A percentile compares a stretch with the other conserved stretches of the same genome.
Conservation (phyloP, 768 basidiomycete species). For the Kwoniella sp. region DNA sequence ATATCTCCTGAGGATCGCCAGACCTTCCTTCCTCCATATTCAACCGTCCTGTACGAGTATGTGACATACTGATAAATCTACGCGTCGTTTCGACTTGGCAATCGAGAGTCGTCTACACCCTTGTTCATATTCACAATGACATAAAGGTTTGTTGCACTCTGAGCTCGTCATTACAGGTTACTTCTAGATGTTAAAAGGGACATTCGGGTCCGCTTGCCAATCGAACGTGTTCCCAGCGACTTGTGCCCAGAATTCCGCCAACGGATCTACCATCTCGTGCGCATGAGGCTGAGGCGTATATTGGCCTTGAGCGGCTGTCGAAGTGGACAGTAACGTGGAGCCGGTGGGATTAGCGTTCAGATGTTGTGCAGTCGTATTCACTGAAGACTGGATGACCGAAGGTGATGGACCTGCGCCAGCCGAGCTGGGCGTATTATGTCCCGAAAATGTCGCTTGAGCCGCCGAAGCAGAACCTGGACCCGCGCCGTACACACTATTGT, state of each 20-base stretch:
- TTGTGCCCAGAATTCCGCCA: slow-evolving; percentile 47
- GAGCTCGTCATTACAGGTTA: no score
- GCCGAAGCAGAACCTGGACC: not conserved
- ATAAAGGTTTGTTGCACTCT: no score
- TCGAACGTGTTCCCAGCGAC: slow-evolving; percentile 43
- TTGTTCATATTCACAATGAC: no score
- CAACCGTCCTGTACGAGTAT: no score
- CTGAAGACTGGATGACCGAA: not conserved
- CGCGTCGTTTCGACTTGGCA: no score
- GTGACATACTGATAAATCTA: no score
- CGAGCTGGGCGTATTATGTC: slow-evolving; percentile 21
- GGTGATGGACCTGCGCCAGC: slow-evolving; percentile 13
- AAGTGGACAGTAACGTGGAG: no score
- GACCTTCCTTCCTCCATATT: no score
- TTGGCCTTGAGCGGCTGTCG: not conserved
- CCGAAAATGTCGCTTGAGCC: slow-evolving; percentile 12
- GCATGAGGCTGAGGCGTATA: not conserved
- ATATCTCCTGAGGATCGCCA: no score
- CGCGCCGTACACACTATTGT: not conserved
- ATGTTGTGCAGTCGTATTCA: not conserved
- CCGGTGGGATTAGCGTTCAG: not conserved
- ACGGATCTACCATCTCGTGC: slow-evolving; percentile 12
- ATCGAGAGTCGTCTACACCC: no score
- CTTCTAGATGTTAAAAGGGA: slow-evolving; percentile 49
- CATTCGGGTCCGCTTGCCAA: slow-evolving; percentile 49